These are phyloP conservation scores for Sarcomyxa edulis DNA, from an alignment of 768 basidiomycete species.

Conservation along the genomic window DNA sequence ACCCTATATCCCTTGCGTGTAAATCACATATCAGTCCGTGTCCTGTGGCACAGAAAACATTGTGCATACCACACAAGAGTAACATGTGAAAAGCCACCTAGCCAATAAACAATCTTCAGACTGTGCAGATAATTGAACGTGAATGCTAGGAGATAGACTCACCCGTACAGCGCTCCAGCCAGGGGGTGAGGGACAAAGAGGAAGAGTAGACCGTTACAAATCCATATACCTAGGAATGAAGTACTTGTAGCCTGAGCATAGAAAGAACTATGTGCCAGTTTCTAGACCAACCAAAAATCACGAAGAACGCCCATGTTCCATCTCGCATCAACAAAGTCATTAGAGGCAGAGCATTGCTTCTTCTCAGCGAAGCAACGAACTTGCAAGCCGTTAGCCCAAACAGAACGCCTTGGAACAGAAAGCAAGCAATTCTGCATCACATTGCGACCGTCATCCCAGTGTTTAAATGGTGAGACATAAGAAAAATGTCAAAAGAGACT, in stretches of 20 bases:
- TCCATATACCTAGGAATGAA: background rate
- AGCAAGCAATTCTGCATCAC: conserved; percentile 18
- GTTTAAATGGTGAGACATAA: too few relatives aligned
- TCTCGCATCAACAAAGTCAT: conserved; percentile 37
- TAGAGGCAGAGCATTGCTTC: conserved; percentile 37
- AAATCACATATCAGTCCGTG: background rate
- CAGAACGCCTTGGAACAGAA: conserved; percentile 32
- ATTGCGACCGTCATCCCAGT: background rate
- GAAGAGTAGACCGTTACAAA: background rate
- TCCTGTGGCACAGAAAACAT: background rate
- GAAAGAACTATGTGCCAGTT: background rate
- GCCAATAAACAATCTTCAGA: background rate
- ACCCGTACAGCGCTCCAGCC: conserved; percentile 1
- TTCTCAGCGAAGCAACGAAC: conserved; percentile 25
- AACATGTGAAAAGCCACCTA: background rate
- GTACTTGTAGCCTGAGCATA: background rate
- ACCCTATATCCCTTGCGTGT: background rate
- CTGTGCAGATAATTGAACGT: background rate
- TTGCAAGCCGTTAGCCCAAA: conserved; percentile 33
- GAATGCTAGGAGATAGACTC: background rate
- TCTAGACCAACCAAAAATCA: conserved; percentile 31
- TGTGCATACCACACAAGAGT: background rate
- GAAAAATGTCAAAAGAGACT: too few relatives aligned
- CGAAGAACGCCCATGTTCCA: conserved; percentile 36
- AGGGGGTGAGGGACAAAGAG: background rate